A percentile compares a stretch with the other conserved stretches of the same genome.
These are phyloP conservation scores for Evernia prunastri DNA, from an alignment of 495 filamentous ascomycete genomes.

Conservation along the genomic window DNA sequence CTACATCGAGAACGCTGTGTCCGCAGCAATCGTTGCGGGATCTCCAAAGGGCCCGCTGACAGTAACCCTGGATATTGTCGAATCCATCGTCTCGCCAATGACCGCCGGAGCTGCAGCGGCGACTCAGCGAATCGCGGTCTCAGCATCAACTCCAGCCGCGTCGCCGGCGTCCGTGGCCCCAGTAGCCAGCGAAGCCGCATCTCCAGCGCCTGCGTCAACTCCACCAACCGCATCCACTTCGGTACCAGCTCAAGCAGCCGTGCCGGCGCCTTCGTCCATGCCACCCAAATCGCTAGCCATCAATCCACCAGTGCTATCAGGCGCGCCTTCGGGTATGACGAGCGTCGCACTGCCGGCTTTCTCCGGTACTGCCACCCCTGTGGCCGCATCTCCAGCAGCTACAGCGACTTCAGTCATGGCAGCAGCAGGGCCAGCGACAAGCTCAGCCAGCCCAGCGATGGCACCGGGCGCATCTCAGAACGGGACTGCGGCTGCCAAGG, in stretches of 20 bases:
- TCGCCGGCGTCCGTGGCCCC: background rate
- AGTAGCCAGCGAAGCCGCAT: background rate
- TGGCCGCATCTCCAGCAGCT: background rate
- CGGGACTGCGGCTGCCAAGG: background rate
- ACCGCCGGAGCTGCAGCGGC: slow-evolving; percentile 4
- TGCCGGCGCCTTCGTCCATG: slow-evolving; percentile 5
- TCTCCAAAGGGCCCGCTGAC: background rate
- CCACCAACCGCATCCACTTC: slow-evolving; percentile 2
- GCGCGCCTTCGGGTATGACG: background rate
- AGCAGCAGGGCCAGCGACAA: background rate
- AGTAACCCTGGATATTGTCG: background rate
- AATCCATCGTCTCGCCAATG: slow-evolving; percentile 1
- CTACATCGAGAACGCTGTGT: slow-evolving; percentile 1
- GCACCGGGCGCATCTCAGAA: slow-evolving; percentile 3
- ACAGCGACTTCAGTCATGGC: background rate
- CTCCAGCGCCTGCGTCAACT: slow-evolving; percentile 2
- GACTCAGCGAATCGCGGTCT: slow-evolving; percentile 2
- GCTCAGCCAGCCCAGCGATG: background rate
- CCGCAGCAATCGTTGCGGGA: background rate
- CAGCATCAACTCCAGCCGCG: slow-evolving; percentile 2
- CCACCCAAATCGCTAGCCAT: slow-evolving; percentile 8
- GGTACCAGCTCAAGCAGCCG: slow-evolving; percentile 5
- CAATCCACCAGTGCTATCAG: slow-evolving; percentile 6
- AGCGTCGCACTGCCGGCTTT: background rate
- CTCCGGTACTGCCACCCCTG: slow-evolving; percentile 4